Evolutionary conservation across 2,329 filamentous ascomycete genomes (phyloP).

Genomic region (Colletotrichum musicola): DNA sequence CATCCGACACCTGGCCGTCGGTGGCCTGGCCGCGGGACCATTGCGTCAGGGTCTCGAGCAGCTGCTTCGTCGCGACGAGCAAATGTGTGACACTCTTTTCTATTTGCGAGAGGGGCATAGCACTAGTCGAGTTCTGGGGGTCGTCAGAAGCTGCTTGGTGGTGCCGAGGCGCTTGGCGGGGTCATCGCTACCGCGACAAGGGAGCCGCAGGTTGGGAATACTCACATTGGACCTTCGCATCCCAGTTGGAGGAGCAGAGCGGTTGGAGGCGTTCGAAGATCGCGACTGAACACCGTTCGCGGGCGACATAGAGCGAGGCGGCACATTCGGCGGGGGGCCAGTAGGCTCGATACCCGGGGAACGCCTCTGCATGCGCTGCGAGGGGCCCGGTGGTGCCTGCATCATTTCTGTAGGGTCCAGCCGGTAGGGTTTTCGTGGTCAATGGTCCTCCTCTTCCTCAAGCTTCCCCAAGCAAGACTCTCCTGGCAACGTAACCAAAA

Average conservation of each 20-base stretch:
- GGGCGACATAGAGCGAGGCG: constrained; percentile 71
- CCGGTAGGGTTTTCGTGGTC: not conserved
- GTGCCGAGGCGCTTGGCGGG: not conserved
- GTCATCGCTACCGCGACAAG: not conserved
- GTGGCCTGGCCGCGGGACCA: constrained; percentile 95
- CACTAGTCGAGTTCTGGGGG: constrained; percentile 58
- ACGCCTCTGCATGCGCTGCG: constrained; percentile 71
- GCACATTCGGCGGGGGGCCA: constrained; percentile 68
- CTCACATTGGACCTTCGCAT: constrained; percentile 71
- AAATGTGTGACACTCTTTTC: constrained; percentile 99
- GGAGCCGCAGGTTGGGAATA: constrained; percentile 42
- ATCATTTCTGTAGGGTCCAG: constrained; percentile 49
- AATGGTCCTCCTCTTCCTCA: constrained; percentile 23
- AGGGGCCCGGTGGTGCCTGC: constrained; percentile 63
- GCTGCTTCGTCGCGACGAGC: constrained; percentile 95
- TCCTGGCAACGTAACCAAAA: constrained; percentile 20
- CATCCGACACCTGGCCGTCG: constrained; percentile 95
- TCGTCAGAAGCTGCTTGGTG: constrained; percentile 19
- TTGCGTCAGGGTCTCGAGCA: constrained; percentile 96
- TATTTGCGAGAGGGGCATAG: constrained; percentile 89
- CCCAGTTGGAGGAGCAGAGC: constrained; percentile 61
- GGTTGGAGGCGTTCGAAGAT: constrained; percentile 74
- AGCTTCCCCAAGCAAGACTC: constrained; percentile 17
- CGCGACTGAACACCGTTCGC: constrained; percentile 69
- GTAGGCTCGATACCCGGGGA: constrained; percentile 71